Conservation (phyloP, 2,329 filamentous ascomycete genomes). For the Pseudogymnoascus sp. region DNA sequence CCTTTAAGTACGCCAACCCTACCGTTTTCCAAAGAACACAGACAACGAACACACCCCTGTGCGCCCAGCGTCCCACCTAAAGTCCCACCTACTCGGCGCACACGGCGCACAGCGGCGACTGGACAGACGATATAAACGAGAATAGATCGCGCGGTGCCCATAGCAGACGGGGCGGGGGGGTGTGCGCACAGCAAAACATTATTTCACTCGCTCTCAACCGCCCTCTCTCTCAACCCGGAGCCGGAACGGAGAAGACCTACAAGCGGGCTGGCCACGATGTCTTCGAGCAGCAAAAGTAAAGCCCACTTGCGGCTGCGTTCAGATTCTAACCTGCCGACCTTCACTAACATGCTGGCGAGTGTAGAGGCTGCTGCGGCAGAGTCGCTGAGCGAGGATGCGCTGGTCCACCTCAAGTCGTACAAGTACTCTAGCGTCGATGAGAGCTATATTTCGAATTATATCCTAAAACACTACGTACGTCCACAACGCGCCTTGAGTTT, state of each 20-base stretch:
- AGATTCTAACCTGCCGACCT: background rate
- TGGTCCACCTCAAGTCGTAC: slow-evolving; percentile 88
- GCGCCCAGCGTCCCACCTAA: background rate
- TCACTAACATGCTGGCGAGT: slow-evolving; percentile 10
- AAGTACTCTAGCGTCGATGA: slow-evolving; percentile 97
- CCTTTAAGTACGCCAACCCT: background rate
- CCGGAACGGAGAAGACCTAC: background rate
- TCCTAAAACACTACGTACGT: slow-evolving; percentile 89
- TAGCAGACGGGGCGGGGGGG: background rate
- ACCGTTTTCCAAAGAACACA: background rate
- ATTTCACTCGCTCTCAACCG: background rate
- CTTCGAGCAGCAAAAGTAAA: slow-evolving; percentile 30
- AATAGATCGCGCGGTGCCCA: background rate
- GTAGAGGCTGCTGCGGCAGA: slow-evolving; percentile 52
- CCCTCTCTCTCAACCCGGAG: background rate
- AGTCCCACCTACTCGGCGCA: background rate
- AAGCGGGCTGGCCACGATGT: slow-evolving; percentile 26
- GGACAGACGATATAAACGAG: background rate
- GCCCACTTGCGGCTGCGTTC: slow-evolving; percentile 4
- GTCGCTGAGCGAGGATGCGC: slow-evolving; percentile 80
- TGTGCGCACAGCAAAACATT: background rate
- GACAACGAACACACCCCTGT: background rate
- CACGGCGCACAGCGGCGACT: background rate
- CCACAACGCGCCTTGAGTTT: slow-evolving; percentile 14
- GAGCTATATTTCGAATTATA: slow-evolving; percentile 85